Percentiles rank a stretch among this genome's conserved stretches.
Evolutionary conservation across 352 stramenopile species (phyloP).

Genomic region (Phytophthora nicotianae): DNA sequence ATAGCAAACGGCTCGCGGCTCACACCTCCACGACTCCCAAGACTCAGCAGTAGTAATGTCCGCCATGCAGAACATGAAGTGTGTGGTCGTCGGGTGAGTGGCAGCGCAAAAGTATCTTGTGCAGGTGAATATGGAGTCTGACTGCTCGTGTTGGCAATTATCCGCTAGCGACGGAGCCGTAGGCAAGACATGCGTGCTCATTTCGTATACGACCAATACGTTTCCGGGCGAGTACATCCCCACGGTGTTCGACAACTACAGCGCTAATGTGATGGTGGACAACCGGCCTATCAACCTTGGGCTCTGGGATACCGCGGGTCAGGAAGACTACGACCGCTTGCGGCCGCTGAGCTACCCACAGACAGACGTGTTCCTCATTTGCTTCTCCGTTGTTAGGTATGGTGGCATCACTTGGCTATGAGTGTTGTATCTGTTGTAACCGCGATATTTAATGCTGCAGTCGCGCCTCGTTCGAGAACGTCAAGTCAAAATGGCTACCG

Average conservation of each 20-base stretch:
- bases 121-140: conserved; percentile 6
- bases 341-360: conserved; percentile 95
- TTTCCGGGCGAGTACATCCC: conserved; percentile 97
- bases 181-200: conserved; percentile 96
- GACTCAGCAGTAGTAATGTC: conserved; percentile 29
- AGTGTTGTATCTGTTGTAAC: neutral
- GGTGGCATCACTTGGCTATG: neutral
- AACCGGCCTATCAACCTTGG: conserved; percentile 95
- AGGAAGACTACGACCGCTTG: conserved; percentile 97
- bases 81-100: conserved; percentile 88
- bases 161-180: conserved; percentile 92
- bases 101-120: conserved; percentile 5
- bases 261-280: conserved; percentile 93
- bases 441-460: conserved; percentile 37
- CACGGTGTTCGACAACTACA: conserved; percentile 96
- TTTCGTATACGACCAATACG: conserved; percentile 97
- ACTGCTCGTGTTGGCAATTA: conserved; percentile 5
- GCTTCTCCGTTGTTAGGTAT: conserved; percentile 93
- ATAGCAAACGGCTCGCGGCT: conserved; percentile 19
- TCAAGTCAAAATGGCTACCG: conserved; percentile 93
- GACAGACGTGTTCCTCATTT: conserved; percentile 97
- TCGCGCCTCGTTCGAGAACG: conserved; percentile 95
- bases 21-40: conserved; percentile 6
- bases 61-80: conserved; percentile 96
- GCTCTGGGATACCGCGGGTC: conserved; percentile 96